Evolutionary conservation across 2,329 filamentous ascomycete species (phyloP).

Genomic region (Ceratocystis papillata): DNA sequence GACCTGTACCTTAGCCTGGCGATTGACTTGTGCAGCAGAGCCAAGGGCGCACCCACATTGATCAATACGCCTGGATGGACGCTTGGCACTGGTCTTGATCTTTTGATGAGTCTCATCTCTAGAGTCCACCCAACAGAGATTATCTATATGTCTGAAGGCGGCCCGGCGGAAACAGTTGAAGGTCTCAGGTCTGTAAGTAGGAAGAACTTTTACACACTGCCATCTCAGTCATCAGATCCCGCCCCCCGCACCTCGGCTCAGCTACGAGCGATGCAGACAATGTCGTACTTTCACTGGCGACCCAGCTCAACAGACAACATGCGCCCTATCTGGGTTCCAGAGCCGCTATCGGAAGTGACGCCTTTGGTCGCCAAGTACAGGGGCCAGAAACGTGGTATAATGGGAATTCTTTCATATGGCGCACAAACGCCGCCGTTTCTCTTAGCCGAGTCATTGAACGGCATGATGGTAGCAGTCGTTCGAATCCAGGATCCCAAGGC

Average conservation of each 20-base stretch:
- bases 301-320: background rate
- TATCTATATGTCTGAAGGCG: slow-evolving; percentile 57
- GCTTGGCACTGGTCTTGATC: slow-evolving; percentile 56
- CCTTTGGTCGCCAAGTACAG: slow-evolving; percentile 55
- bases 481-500: slow-evolving; percentile 46
- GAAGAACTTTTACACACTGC: slow-evolving; percentile 41
- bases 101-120: slow-evolving; percentile 48
- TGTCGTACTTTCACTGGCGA: slow-evolving; percentile 61
- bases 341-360: slow-evolving; percentile 44
- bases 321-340: slow-evolving; percentile 39
- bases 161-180: slow-evolving; percentile 47
- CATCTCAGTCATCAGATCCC: slow-evolving; percentile 48
- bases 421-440: slow-evolving; percentile 49
- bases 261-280: slow-evolving; percentile 61
- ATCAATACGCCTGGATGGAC: slow-evolving; percentile 70
- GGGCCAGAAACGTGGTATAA: slow-evolving; percentile 41
- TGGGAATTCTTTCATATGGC: slow-evolving; percentile 58
- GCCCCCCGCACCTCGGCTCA: slow-evolving; percentile 52
- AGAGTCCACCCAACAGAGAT: slow-evolving; percentile 48
- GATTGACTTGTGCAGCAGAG: slow-evolving; percentile 50
- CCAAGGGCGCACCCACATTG: slow-evolving; percentile 48
- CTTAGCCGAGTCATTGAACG: slow-evolving; percentile 56
- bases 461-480: slow-evolving; percentile 57
- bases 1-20: slow-evolving; percentile 56
- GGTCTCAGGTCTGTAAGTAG: slow-evolving; percentile 39